These are phyloP conservation scores for Lyophyllum shimeji DNA, from an alignment of 768 basidiomycete species.

Conservation along the genomic window DNA sequence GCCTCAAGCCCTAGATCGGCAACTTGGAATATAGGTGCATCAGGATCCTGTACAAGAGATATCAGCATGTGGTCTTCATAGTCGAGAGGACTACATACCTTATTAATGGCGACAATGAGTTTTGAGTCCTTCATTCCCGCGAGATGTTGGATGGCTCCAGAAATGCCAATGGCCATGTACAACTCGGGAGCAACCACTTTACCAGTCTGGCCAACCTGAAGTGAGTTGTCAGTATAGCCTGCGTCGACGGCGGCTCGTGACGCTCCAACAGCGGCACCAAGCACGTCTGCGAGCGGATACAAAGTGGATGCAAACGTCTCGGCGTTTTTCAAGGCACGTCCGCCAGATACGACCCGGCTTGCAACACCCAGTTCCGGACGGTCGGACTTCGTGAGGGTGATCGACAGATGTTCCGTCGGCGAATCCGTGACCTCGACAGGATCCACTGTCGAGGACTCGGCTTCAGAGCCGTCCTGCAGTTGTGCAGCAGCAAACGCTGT, in stretches of 20 bases:
- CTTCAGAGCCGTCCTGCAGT: slow-evolving; percentile 50
- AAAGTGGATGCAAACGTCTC: slow-evolving; percentile 87
- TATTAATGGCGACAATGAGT: slow-evolving; percentile 97
- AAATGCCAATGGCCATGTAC: slow-evolving; percentile 96
- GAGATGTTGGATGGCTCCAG: slow-evolving; percentile 97
- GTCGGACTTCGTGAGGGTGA: slow-evolving; percentile 83
- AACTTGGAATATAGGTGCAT: slow-evolving; percentile 99
- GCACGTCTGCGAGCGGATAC: slow-evolving; percentile 88
- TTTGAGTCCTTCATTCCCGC: slow-evolving; percentile 99
- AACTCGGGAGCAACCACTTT: slow-evolving; percentile 97
- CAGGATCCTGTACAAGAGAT: slow-evolving; percentile 65
- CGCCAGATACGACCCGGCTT: slow-evolving; percentile 88
- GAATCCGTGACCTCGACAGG: slow-evolving; percentile 61
- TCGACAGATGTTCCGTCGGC: slow-evolving; percentile 64
- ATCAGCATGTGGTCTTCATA: slow-evolving; percentile 5
- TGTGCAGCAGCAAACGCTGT: slow-evolving; percentile 82
- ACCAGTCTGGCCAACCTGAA: slow-evolving; percentile 99
- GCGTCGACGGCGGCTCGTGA: slow-evolving; percentile 97
- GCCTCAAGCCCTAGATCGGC: slow-evolving; percentile 94
- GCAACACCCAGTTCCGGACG: slow-evolving; percentile 92
- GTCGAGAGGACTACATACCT: slow-evolving; percentile 47
- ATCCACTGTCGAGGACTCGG: slow-evolving; percentile 60
- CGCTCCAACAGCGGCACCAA: slow-evolving; percentile 97
- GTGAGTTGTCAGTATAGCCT: slow-evolving; percentile 95
- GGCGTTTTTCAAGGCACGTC: slow-evolving; percentile 90